A percentile compares a stretch with the other conserved stretches of the same genome.
Evolutionary conservation across 2,329 filamentous ascomycete genomes (phyloP).

Genomic region (Xylaria sp.): DNA sequence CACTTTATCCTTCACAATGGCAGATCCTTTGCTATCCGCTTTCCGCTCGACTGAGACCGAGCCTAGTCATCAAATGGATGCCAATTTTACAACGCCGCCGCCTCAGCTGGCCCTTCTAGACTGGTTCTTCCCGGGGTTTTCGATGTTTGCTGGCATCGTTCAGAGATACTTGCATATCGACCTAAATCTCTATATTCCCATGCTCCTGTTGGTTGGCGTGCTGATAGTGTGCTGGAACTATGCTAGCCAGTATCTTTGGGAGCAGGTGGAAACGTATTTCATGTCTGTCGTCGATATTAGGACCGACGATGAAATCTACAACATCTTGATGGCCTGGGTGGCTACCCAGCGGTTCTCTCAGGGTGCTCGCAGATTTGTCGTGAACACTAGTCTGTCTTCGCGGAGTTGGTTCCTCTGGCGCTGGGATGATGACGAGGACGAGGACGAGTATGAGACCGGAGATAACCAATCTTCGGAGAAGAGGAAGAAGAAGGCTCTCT

Average conservation of each 20-base stretch:
- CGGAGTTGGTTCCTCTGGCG: slow-evolving; percentile 61
- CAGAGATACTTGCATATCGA: slow-evolving; percentile 69
- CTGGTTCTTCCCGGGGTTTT: slow-evolving; percentile 73
- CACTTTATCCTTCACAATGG: slow-evolving; percentile 35
- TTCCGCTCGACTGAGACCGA: slow-evolving; percentile 7
- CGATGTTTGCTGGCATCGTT: slow-evolving; percentile 63
- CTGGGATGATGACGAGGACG: slow-evolving; percentile 57
- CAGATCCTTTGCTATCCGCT: slow-evolving; percentile 32
- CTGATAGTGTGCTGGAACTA: slow-evolving; percentile 65
- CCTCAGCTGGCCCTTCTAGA: slow-evolving; percentile 65
- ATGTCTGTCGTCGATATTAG: slow-evolving; percentile 74
- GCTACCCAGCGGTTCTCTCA: slow-evolving; percentile 69
- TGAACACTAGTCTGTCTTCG: slow-evolving; percentile 69
- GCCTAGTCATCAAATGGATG: slow-evolving; percentile 9
- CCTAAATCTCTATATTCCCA: slow-evolving; percentile 69
- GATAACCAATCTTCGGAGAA: slow-evolving; percentile 45
- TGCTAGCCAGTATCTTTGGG: slow-evolving; percentile 59
- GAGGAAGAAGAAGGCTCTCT: slow-evolving; percentile 60
- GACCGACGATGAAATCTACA: slow-evolving; percentile 77
- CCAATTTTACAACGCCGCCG: slow-evolving; percentile 28
- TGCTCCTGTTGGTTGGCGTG: slow-evolving; percentile 62
- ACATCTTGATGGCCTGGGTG: slow-evolving; percentile 77
- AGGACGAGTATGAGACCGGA: slow-evolving; percentile 56
- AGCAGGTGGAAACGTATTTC: slow-evolving; percentile 62
- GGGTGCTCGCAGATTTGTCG: slow-evolving; percentile 69